Evolutionary conservation across 139 green algal species (phyloP).

Genomic region (Tetraselmis striata): DNA sequence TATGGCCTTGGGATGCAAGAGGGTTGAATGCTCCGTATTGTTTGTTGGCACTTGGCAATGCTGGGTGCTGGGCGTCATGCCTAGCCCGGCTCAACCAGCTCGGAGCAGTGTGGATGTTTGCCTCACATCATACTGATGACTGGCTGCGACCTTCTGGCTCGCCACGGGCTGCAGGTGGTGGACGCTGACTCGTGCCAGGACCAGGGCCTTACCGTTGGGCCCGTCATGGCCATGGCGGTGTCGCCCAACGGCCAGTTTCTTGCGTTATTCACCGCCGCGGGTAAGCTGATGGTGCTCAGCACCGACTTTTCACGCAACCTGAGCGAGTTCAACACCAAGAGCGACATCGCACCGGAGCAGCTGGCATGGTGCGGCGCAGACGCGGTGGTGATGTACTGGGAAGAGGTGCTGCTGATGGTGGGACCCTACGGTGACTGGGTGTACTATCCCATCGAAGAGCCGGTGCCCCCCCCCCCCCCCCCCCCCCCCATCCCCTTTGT

Average conservation of each 20-base stretch:
- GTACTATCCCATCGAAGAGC: slow-evolving; percentile 21
- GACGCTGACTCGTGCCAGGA: slow-evolving; percentile 36
- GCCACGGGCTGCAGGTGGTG: slow-evolving; percentile 13
- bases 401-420: slow-evolving; percentile 63
- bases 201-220: slow-evolving; percentile 17
- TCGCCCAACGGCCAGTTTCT: slow-evolving; percentile 62
- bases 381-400: slow-evolving; percentile 68
- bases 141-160: too few relatives aligned
- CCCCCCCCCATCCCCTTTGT: neutral
- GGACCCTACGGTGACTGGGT: slow-evolving; percentile 60
- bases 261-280: slow-evolving; percentile 47
- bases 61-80: slow-evolving; percentile 73
- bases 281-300: slow-evolving; percentile 24
- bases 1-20: too few relatives aligned
- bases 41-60: too few relatives aligned
- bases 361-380: slow-evolving; percentile 81
- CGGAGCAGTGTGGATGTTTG: too few relatives aligned
- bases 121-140: too few relatives aligned
- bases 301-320: slow-evolving; percentile 60
- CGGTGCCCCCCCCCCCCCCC: neutral
- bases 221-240: slow-evolving; percentile 42
- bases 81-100: too few relatives aligned
- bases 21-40: too few relatives aligned
- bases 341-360: slow-evolving; percentile 36
- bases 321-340: slow-evolving; percentile 61